phyloP scores from a whole-genome alignment of 2,329 filamentous ascomycete species.

The Penicillium sp. region DNA sequence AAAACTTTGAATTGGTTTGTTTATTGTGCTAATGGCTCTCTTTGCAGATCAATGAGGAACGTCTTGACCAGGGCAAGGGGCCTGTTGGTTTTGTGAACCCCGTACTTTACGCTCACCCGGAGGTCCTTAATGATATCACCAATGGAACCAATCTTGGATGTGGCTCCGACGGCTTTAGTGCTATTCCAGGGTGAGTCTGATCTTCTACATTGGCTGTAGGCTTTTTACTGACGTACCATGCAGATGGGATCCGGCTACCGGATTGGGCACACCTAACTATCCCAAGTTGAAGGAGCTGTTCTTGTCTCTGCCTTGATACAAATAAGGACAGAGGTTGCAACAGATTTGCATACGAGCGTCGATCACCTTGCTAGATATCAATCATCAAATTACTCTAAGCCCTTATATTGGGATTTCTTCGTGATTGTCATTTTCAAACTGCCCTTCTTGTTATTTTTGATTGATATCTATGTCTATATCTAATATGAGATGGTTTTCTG shows the following conservation, averaged over 20 bases:
- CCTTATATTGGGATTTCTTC: neutral
- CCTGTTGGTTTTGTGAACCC: conserved; percentile 48
- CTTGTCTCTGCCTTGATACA: conserved; percentile 16
- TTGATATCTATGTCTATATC: neutral
- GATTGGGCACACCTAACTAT: conserved; percentile 28
- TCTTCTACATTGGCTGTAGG: neutral
- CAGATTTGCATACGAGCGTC: neutral
- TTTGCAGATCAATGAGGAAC: conserved; percentile 41
- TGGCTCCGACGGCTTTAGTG: conserved; percentile 23
- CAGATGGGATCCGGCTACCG: conserved; percentile 27
- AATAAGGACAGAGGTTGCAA: neutral
- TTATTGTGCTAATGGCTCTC: neutral
- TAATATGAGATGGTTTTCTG: neutral
- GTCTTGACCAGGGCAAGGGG: conserved; percentile 39
- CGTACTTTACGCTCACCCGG: conserved; percentile 31
- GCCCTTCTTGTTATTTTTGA: neutral
- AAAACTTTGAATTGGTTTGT: neutral
- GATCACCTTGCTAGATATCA: neutral
- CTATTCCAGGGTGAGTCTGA: conserved; percentile 18
- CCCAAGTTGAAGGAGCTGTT: conserved; percentile 26
- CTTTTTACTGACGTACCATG: neutral
- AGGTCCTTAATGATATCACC: conserved; percentile 37
- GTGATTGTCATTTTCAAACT: neutral
- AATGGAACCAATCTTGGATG: conserved; percentile 30
- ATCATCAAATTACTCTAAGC: neutral